Percentiles rank a stretch among this genome's conserved stretches.
These are phyloP conservation scores for Umbilicaria muhlenbergii DNA, from an alignment of 495 filamentous ascomycete genomes.

Conservation along the genomic window DNA sequence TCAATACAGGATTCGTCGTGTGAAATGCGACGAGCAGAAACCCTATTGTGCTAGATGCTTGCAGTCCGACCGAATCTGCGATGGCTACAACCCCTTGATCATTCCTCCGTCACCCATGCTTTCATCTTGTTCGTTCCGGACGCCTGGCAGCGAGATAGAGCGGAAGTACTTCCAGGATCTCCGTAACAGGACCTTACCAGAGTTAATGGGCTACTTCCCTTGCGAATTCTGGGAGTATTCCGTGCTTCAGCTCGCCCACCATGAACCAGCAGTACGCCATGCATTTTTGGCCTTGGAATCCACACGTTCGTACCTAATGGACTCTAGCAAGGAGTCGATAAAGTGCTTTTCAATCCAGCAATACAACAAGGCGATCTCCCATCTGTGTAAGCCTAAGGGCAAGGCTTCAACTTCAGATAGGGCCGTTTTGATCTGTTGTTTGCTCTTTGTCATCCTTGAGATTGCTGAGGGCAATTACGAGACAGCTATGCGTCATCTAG, in stretches of 20 bases:
- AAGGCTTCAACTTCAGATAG: constrained; percentile 1
- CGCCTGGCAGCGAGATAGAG: constrained; percentile 20
- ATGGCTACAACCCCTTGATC: constrained; percentile 17
- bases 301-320: constrained; percentile 13
- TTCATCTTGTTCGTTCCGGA: constrained; percentile 14
- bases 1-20: constrained; percentile 17
- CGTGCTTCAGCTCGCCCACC: constrained; percentile 22
- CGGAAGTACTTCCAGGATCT: constrained; percentile 25
- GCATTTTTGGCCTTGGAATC: constrained; percentile 24
- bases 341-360: background rate
- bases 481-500: constrained; percentile 16
- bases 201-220: constrained; percentile 25
- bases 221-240: constrained; percentile 24
- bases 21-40: constrained; percentile 30
- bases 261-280: constrained; percentile 25
- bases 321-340: background rate
- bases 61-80: constrained; percentile 20
- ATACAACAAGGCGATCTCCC: constrained; percentile 6
- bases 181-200: constrained; percentile 14
- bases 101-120: no score
- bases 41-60: constrained; percentile 24
- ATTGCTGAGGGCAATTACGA: constrained; percentile 12
- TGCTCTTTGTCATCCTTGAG: constrained; percentile 20
- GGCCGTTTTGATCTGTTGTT: constrained; percentile 18
- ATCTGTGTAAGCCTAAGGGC: constrained; percentile 4